Conservation (phyloP, 345 rosid species). For the Citrus australasica region DNA sequence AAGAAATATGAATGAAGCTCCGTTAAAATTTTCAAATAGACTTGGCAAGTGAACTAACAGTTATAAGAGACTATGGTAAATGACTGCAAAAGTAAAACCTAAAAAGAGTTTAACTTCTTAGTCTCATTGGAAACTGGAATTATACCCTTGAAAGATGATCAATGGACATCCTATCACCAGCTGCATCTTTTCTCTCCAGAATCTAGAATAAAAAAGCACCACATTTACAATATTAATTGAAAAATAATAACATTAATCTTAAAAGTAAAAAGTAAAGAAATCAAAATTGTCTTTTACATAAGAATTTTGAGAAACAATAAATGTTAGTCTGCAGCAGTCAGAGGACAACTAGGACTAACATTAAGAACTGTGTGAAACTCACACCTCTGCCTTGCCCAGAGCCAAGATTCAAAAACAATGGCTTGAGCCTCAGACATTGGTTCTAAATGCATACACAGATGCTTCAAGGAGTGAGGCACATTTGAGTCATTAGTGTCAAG, state of each 20-base stretch:
- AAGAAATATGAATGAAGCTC: background rate
- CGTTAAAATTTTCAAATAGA: background rate
- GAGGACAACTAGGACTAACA: background rate
- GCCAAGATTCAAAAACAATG: constrained; percentile 8
- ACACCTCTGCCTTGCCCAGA: background rate
- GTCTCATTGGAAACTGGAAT: background rate
- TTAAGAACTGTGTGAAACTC: background rate
- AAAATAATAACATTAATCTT: background rate
- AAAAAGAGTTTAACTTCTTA: background rate
- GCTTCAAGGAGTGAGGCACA: constrained; percentile 13
- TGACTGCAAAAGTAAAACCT: too few relatives aligned
- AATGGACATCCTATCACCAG: constrained; percentile 40
- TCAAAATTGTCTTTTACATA: background rate
- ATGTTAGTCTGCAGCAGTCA: background rate
- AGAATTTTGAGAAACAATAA: background rate
- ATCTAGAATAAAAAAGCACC: constrained; percentile 44
- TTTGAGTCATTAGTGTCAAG: constrained; percentile 4
- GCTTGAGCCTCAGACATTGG: background rate
- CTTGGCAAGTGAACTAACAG: background rate
- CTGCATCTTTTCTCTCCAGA: constrained; percentile 50
- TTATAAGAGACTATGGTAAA: background rate
- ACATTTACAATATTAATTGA: constrained; percentile 2
- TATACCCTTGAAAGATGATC: constrained; percentile 74
- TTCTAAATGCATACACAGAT: background rate
- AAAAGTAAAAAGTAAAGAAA: background rate